Conservation (phyloP, 164 flowering plant genomes). For the Hamamelis virginiana region DNA sequence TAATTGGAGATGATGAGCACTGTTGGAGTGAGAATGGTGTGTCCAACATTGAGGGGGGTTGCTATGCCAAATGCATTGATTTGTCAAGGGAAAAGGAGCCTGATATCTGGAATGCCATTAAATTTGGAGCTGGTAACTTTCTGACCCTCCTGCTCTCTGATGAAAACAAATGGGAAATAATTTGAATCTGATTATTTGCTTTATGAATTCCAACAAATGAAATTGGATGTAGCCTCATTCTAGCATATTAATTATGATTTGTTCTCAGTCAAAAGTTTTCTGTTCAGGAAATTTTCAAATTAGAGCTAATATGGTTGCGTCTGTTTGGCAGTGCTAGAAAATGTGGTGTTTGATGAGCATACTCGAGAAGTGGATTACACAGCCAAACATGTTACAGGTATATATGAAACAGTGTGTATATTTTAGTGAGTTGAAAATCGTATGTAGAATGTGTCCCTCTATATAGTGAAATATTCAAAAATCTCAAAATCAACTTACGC, state of each 20-base stretch:
- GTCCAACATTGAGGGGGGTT: constrained; percentile 98
- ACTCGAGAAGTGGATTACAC: constrained; percentile 80
- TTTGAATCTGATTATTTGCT: background rate
- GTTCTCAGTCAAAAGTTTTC: no score
- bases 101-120: constrained; percentile 94
- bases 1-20: constrained; percentile 97
- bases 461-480: background rate
- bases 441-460: background rate
- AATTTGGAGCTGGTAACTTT: constrained; percentile 87
- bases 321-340: constrained; percentile 72
- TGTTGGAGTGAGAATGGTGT: constrained; percentile 97
- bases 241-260: no score
- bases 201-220: background rate
- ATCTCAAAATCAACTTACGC: no score
- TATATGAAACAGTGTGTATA: no score
- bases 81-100: constrained; percentile 91
- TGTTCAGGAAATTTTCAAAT: background rate
- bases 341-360: constrained; percentile 96
- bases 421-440: background rate
- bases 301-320: background rate
- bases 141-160: background rate
- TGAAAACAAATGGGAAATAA: no score
- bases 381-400: constrained; percentile 96
- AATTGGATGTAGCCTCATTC: no score
- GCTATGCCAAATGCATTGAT: constrained; percentile 95